phyloP scores from a whole-genome alignment of 2,329 filamentous ascomycete genomes.

The Didymella pinodella region DNA sequence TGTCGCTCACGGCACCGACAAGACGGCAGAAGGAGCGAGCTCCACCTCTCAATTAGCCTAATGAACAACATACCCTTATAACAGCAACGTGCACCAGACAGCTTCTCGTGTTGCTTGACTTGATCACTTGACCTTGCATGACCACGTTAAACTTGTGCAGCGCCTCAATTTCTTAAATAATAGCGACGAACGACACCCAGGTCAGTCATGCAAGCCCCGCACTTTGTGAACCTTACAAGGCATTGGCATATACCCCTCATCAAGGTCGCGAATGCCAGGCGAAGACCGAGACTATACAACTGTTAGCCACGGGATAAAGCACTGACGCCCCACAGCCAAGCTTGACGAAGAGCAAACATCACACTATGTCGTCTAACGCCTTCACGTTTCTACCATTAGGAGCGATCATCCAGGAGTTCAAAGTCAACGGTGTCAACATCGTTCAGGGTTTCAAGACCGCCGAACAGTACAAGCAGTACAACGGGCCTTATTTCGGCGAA shows the following conservation, averaged over 20 bases:
- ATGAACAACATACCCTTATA: slow-evolving; percentile 28
- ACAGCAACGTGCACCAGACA: slow-evolving; percentile 10
- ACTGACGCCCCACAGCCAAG: slow-evolving; percentile 6
- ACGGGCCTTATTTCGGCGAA: slow-evolving; percentile 85
- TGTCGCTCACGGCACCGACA: slow-evolving; percentile 20
- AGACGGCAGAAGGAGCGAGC: slow-evolving; percentile 37
- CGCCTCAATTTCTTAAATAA: background rate
- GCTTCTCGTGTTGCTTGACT: background rate
- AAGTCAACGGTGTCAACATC: slow-evolving; percentile 80
- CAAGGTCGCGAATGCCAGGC: background rate
- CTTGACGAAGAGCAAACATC: background rate
- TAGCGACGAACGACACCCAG: slow-evolving; percentile 14
- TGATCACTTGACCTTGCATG: background rate
- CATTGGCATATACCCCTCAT: slow-evolving; percentile 16
- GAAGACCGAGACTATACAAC: background rate
- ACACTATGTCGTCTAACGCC: slow-evolving; percentile 43
- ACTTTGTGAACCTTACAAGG: slow-evolving; percentile 5
- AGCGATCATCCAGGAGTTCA: slow-evolving; percentile 82
- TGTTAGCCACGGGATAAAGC: background rate
- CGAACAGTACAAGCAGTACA: slow-evolving; percentile 76
- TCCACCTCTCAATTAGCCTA: slow-evolving; percentile 46
- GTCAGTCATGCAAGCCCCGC: slow-evolving; percentile 32
- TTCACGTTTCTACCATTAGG: slow-evolving; percentile 74
- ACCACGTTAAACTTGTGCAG: background rate
- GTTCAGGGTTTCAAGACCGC: slow-evolving; percentile 84